Conservation (phyloP, 768 basidiomycete genomes). For the Harrya chromipes region DNA sequence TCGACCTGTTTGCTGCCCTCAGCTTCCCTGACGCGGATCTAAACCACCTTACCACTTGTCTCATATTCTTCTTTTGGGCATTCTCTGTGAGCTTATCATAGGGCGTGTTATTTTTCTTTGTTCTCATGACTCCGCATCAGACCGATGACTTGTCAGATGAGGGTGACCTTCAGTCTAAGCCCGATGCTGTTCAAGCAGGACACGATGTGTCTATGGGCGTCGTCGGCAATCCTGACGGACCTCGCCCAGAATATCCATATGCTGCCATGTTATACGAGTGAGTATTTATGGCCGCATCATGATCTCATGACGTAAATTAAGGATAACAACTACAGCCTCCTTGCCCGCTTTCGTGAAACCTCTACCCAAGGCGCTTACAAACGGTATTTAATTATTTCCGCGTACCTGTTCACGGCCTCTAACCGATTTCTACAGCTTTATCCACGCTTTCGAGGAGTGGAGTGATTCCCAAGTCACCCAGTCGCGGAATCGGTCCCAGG, state of each 20-base stretch:
- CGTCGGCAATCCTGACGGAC: slow-evolving; percentile 24
- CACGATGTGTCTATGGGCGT: slow-evolving; percentile 33
- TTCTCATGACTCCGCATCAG: slow-evolving; percentile 17
- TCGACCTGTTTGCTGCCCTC: slow-evolving; percentile 38
- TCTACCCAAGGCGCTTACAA: slow-evolving; percentile 35
- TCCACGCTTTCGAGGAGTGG: slow-evolving; percentile 35
- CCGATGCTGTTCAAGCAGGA: slow-evolving; percentile 33
- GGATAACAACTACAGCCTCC: slow-evolving; percentile 19
- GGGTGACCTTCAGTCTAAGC: slow-evolving; percentile 33
- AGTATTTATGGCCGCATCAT: slow-evolving; percentile 11
- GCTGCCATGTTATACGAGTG: slow-evolving; percentile 40
- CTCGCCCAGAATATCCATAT: slow-evolving; percentile 34
- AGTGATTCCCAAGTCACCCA: slow-evolving; percentile 36
- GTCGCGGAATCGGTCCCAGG: slow-evolving; percentile 33
- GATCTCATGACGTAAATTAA: slow-evolving; percentile 11
- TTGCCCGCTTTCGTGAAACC: slow-evolving; percentile 35
- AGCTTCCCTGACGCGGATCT: slow-evolving; percentile 38
- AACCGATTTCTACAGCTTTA: slow-evolving; percentile 25
- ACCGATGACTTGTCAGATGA: slow-evolving; percentile 39
- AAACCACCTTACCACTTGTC: slow-evolving; percentile 34
- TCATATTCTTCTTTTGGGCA: slow-evolving; percentile 39
- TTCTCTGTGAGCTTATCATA: slow-evolving; percentile 30
- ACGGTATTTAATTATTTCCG: slow-evolving; percentile 20
- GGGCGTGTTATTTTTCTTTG: background rate
- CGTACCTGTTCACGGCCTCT: background rate